A percentile compares a stretch with the other conserved stretches of the same genome.
Evolutionary conservation across 768 basidiomycete genomes (phyloP).

Genomic region (Favolaschia claudopus): DNA sequence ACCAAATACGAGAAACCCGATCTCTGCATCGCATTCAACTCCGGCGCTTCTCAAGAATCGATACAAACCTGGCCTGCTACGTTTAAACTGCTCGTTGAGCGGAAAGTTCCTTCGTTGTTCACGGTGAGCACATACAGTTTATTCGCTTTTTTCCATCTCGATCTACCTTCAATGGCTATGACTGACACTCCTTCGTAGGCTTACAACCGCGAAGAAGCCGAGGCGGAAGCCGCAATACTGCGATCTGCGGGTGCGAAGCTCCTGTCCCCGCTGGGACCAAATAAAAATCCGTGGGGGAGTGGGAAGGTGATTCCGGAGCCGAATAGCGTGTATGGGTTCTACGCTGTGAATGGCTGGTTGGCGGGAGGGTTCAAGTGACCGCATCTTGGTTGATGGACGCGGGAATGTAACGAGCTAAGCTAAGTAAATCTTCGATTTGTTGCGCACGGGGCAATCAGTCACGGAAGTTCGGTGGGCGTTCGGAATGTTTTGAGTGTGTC

Average conservation of each 20-base stretch:
- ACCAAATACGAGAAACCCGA: conserved; percentile 12
- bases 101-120: conserved; percentile 13
- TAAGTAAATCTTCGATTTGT: too few relatives aligned
- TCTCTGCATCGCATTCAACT: conserved; percentile 22
- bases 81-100: conserved; percentile 18
- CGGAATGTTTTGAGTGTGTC: too few relatives aligned
- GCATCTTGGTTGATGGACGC: too few relatives aligned
- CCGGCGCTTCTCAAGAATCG: conserved; percentile 7
- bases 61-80: conserved; percentile 12
- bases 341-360: conserved; percentile 45
- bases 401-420: too few relatives aligned
- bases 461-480: too few relatives aligned
- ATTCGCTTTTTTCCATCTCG: background rate
- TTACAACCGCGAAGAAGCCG: conserved; percentile 26
- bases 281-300: conserved; percentile 31
- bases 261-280: conserved; percentile 16
- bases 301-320: conserved; percentile 23
- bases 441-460: too few relatives aligned
- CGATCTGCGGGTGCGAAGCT: conserved; percentile 20
- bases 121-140: conserved; percentile 14
- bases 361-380: conserved; percentile 39
- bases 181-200: background rate
- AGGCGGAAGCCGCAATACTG: conserved; percentile 18
- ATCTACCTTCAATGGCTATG: background rate
- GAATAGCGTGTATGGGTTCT: conserved; percentile 41